Evolutionary conservation across 2,329 filamentous ascomycete species (phyloP).

Genomic region (Calonectria fujianensis): DNA sequence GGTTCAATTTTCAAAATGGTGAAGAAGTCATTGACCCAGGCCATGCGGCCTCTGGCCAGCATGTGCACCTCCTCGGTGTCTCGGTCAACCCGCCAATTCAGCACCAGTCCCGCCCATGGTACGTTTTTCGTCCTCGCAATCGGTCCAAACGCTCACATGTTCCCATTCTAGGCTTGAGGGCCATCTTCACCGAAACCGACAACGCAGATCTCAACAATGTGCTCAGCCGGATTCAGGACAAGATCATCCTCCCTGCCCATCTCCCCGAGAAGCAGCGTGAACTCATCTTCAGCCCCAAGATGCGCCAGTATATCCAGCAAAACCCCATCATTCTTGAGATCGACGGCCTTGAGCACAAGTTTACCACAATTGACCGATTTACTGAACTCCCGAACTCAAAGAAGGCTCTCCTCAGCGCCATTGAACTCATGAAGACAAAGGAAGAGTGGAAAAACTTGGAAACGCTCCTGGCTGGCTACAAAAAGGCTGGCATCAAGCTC

Average conservation of each 20-base stretch:
- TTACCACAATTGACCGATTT: slow-evolving; percentile 67
- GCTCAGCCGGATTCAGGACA: slow-evolving; percentile 72
- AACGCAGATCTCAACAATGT: slow-evolving; percentile 71
- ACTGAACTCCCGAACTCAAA: slow-evolving; percentile 66
- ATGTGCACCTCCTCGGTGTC: slow-evolving; percentile 42
- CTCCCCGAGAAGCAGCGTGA: slow-evolving; percentile 72
- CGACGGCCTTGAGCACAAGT: slow-evolving; percentile 73
- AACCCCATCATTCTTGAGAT: slow-evolving; percentile 77
- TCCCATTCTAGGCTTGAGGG: slow-evolving; percentile 56
- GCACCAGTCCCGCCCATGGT: slow-evolving; percentile 57
- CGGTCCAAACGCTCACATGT: slow-evolving; percentile 38
- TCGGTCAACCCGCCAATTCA: slow-evolving; percentile 53
- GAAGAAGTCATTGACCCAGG: slow-evolving; percentile 51
- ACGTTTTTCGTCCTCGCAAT: slow-evolving; percentile 37
- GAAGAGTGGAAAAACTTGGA: slow-evolving; percentile 73
- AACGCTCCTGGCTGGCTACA: slow-evolving; percentile 71
- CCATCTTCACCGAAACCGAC: slow-evolving; percentile 71
- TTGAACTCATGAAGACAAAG: slow-evolving; percentile 67
- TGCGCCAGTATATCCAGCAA: slow-evolving; percentile 68
- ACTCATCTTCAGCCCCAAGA: slow-evolving; percentile 69
- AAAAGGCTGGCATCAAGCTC: slow-evolving; percentile 65
- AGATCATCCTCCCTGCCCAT: slow-evolving; percentile 77
- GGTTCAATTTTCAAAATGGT: slow-evolving; percentile 43
- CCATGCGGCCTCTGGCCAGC: slow-evolving; percentile 52
- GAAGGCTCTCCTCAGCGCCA: slow-evolving; percentile 60